Evolutionary conservation across 352 stramenopile genomes (phyloP), one percentile per base, ranked within the genome.

Genomic region (Plasmopara viticola): DNA sequence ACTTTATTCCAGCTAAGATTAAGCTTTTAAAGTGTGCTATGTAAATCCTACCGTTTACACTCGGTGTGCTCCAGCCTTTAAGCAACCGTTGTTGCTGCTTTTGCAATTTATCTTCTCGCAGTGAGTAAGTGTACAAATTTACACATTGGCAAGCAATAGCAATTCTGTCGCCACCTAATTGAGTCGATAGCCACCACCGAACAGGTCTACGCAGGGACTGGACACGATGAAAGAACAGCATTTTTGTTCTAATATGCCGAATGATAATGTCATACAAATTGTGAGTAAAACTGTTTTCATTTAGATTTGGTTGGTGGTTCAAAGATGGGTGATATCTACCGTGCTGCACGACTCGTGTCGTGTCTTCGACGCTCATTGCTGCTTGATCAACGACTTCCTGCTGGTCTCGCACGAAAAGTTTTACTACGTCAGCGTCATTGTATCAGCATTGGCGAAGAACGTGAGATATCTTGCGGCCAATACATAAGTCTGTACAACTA

Each of bases 1-100:
- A 1, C 20, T 25, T 25, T 3, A 25, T 25, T 25, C 20, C 20
- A 25, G 20, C 20, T 25, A 25, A 25, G 20, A 25, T 25, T 25
- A 25, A 25, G 3, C 20, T 25, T 25, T 25, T 25, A 25, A 3
- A 3, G 20, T 3, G 20, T 25, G 20, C 20, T 25, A 3, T 84
- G 64, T 97, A 98, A 5, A 97, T 74, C 47, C 84, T 64, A 2
- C 77, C 81, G 28, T 63, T 49, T 25, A 78, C 72, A 15, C 70
- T 56, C 34, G 91, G 58, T 9, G 49, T 50, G n/a, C 46, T 56
- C 81, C 81, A 91, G 7, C 41, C 34, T 15, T 56, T 37, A 8
- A 68, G 41, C 44, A 83, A 28, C 9, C 52, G 44, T 8, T 60
- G 53, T 31, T 69, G 66, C 34, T 78, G 50, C 30, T 44, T 51